Percentiles rank a stretch among this genome's conserved stretches.
Evolutionary conservation across 768 basidiomycete genomes (phyloP).

Genomic region (Boletellus emodensis): DNA sequence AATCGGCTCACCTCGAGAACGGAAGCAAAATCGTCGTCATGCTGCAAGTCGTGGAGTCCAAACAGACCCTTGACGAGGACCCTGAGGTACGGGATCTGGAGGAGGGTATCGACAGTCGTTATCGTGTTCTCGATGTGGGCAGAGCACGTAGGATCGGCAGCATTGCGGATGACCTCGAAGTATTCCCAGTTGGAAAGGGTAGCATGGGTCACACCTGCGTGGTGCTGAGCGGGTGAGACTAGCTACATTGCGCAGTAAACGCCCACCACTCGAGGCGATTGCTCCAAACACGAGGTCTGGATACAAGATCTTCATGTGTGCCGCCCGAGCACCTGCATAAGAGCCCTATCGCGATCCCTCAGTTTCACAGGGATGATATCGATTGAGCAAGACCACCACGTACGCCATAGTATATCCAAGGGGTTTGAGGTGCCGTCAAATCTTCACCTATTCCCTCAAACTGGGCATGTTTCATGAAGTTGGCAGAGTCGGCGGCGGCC

Average conservation of each 20-base stretch:
- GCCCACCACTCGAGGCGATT: conserved; percentile 79
- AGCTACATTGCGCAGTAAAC: neutral
- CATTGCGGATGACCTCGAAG: conserved; percentile 73
- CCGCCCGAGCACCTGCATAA: conserved; percentile 90
- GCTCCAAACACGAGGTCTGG: conserved; percentile 87
- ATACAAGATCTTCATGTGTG: conserved; percentile 85
- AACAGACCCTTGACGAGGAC: conserved; percentile 67
- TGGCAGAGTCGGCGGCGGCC: conserved; percentile 84
- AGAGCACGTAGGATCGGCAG: conserved; percentile 62
- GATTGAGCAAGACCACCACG: conserved; percentile 19
- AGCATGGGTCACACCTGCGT: conserved; percentile 80
- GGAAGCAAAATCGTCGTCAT: conserved; percentile 77
- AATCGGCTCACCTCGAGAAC: conserved; percentile 50
- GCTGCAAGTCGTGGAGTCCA: conserved; percentile 61
- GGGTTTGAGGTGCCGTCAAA: conserved; percentile 65
- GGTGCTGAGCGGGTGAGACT: neutral
- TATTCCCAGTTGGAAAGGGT: conserved; percentile 81
- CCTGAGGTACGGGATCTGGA: conserved; percentile 46
- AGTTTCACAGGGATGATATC: neutral
- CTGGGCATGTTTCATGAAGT: conserved; percentile 81
- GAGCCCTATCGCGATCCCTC: conserved; percentile 53
- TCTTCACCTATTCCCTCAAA: conserved; percentile 69
- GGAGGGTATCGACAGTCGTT: conserved; percentile 56
- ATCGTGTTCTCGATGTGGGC: conserved; percentile 55
- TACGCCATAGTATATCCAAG: conserved; percentile 95